Conservation (phyloP, 768 basidiomycete genomes). For the Amanita rubescens region DNA sequence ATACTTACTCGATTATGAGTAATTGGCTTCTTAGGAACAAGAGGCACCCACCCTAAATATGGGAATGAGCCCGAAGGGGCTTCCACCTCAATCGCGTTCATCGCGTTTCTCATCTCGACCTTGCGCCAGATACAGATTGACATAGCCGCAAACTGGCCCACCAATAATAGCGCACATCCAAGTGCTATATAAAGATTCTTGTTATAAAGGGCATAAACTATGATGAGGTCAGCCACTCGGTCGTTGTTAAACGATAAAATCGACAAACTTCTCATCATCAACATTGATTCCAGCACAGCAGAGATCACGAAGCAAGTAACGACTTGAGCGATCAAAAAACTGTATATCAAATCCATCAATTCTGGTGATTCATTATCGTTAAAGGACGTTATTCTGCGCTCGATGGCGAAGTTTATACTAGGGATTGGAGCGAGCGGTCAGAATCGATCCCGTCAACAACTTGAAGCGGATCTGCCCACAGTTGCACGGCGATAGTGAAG, state of each 20-base stretch:
- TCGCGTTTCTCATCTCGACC: neutral
- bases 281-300: neutral
- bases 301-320: neutral
- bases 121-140: neutral
- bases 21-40: neutral
- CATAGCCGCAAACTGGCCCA: neutral
- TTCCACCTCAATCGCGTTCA: neutral
- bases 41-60: conserved; percentile 3
- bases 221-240: neutral
- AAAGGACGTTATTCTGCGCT: neutral
- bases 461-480: neutral
- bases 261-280: conserved; percentile 1
- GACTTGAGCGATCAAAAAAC: neutral
- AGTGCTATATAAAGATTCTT: neutral
- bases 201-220: conserved; percentile 6
- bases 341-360: neutral
- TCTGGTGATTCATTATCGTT: neutral
- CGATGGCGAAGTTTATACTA: neutral
- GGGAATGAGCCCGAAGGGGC: neutral
- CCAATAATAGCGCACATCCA: neutral
- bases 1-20: neutral
- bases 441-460: neutral
- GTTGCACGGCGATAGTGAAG: neutral
- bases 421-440: neutral
- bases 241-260: neutral